Evolutionary conservation across 129 eudicot species (phyloP), one percentile per base, ranked within the genome.

Genomic region (Saussurea involucrata): DNA sequence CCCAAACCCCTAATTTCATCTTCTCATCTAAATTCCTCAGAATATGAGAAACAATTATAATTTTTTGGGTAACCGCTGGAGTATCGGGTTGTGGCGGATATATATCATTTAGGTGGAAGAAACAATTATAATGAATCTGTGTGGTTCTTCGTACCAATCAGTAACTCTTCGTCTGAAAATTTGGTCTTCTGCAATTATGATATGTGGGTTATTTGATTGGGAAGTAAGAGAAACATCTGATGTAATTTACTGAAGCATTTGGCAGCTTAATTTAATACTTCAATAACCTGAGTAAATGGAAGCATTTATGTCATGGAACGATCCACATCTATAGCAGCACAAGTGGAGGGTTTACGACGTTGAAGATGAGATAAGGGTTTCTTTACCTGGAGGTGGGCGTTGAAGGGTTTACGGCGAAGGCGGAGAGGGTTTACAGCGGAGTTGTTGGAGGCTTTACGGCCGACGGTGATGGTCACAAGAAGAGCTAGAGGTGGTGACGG

Each of bases 1-100:
- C 68, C 76, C 69, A 37, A 44, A 40, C 8, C 75, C 65, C 69
- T 17, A 31, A 31, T 42, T 31, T 40, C 76, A 72, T 34, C 79
- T 22, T 13, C 75, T 24, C 55, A 71, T 34, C 69, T 24, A 29
- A 74, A 71, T 31, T 36, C 73, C 13, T 20, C 75, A 0, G 18
- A 21, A 57, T 44, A 46, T 27, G 46, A 63, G 2, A 32, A 13
- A 31, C 61, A 40, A 28, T n/a, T n/a, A n/a, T n/a, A n/a, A n/a
- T n/a, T 5, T 46, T 46, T 53, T 53, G 17, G 7, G 20, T 53
- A 17, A 17, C 6, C 24, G 6, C 7, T 53, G 57, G 18, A 44
- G 6, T 2, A 44, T 44, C 57, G 57, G 37, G 12, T 40, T 40
- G 15, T 40, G 11, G 46, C 15, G 11, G 46, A 17, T 1, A 53